Evolutionary conservation across 164 flowering plant species (phyloP).

Genomic region (Taxillus chinensis): DNA sequence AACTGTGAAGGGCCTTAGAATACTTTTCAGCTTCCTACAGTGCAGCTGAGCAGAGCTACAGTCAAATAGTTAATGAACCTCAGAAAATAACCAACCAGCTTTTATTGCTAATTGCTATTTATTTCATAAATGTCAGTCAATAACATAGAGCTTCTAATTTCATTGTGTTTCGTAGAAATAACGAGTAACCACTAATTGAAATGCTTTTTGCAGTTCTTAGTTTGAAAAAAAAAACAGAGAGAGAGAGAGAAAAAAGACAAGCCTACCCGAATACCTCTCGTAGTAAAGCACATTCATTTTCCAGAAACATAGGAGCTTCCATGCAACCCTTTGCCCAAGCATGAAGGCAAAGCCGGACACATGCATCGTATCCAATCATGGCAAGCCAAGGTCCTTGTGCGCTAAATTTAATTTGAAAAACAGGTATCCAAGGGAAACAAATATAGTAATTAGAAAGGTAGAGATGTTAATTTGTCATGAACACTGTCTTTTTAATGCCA

Average conservation of each 20-base stretch:
- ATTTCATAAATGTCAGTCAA: too few relatives aligned
- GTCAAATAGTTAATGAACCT: too few relatives aligned
- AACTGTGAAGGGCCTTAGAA: too few relatives aligned
- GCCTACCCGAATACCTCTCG: constrained; percentile 75
- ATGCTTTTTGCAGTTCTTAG: too few relatives aligned
- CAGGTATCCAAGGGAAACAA: constrained; percentile 1
- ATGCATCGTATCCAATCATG: constrained; percentile 86
- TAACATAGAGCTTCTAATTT: too few relatives aligned
- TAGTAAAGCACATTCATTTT: constrained; percentile 74
- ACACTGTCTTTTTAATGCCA: not conserved
- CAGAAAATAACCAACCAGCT: too few relatives aligned
- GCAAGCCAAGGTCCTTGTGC: constrained; percentile 85
- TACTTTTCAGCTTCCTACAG: too few relatives aligned
- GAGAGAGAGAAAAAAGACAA: not conserved
- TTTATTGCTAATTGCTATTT: too few relatives aligned
- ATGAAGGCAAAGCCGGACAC: constrained; percentile 91
- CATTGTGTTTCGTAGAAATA: too few relatives aligned
- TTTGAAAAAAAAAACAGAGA: too few relatives aligned
- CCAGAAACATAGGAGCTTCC: constrained; percentile 87
- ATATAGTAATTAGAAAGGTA: not conserved
- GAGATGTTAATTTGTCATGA: not conserved
- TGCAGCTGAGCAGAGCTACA: too few relatives aligned
- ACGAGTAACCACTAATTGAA: too few relatives aligned
- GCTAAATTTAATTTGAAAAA: constrained; percentile 29
- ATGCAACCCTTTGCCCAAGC: constrained; percentile 81